phyloP scores from a whole-genome alignment of 2,329 filamentous ascomycete species.

The Nigrograna mackinnonii region DNA sequence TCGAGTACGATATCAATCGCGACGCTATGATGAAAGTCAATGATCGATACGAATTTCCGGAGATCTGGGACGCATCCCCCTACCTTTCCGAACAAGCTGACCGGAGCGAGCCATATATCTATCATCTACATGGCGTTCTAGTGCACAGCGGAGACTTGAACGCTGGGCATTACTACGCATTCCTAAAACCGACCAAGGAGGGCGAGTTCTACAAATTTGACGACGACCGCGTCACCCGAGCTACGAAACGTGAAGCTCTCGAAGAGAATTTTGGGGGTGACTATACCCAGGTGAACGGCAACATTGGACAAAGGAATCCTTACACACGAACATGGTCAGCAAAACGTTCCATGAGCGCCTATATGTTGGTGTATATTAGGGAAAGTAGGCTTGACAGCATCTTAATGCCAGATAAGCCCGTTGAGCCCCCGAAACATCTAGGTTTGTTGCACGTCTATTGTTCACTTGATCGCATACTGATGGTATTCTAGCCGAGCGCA shows the following conservation, averaged over 20 bases:
- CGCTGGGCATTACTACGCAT: constrained; percentile 97
- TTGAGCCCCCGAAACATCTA: constrained; percentile 83
- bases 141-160: constrained; percentile 97
- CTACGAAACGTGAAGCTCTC: constrained; percentile 85
- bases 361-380: constrained; percentile 98
- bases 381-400: constrained; percentile 84
- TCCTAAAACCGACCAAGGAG: constrained; percentile 86
- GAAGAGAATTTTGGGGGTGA: constrained; percentile 98
- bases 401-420: constrained; percentile 72
- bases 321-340: constrained; percentile 67
- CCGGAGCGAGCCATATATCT: constrained; percentile 84
- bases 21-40: constrained; percentile 99
- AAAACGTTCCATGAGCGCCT: constrained; percentile 81
- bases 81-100: constrained; percentile 88
- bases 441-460: too few relatives aligned
- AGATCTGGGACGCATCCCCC: constrained; percentile 79
- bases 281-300: constrained; percentile 65
- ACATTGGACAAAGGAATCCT: constrained; percentile 62
- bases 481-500: constrained; percentile 68
- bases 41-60: constrained; percentile 87
- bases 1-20: constrained; percentile 94
- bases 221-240: constrained; percentile 94
- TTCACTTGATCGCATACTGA: too few relatives aligned
- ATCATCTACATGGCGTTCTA: constrained; percentile 91
- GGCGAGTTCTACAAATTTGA: constrained; percentile 97